Conservation (phyloP, 768 basidiomycete genomes). For the Pleurotus pulmonarius region DNA sequence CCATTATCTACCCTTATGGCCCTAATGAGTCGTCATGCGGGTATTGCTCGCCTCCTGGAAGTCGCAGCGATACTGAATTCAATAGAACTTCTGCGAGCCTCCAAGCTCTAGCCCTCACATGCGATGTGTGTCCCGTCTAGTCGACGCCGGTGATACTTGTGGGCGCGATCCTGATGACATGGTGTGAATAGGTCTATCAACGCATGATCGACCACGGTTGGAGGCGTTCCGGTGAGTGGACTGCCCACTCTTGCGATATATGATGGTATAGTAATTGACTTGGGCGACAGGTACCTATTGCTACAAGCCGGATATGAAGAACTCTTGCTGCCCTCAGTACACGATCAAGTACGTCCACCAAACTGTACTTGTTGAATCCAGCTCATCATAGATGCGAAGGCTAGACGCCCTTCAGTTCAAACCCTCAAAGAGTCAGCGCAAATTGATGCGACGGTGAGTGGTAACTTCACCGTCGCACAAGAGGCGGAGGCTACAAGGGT, state of each 20-base stretch:
- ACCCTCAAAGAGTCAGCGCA: conserved; percentile 70
- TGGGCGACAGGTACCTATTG: conserved; percentile 52
- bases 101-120: conserved; percentile 48
- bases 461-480: background rate
- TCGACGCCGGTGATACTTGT: background rate
- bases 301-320: conserved; percentile 82
- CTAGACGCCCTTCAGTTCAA: conserved; percentile 65
- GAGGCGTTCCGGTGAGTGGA: conserved; percentile 63
- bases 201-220: conserved; percentile 82
- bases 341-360: conserved; percentile 72
- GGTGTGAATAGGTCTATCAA: conserved; percentile 59
- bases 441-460: conserved; percentile 64
- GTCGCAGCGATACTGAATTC: conserved; percentile 36
- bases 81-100: conserved; percentile 47
- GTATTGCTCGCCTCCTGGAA: conserved; percentile 60
- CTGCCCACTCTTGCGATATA: background rate
- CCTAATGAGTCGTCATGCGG: conserved; percentile 49
- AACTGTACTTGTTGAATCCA: background rate
- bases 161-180: background rate
- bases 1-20: conserved; percentile 34
- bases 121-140: conserved; percentile 33
- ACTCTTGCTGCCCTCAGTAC: conserved; percentile 91
- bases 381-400: conserved; percentile 29
- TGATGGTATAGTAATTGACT: background rate
- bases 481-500: background rate